These are phyloP conservation scores for Aspergillus sp. DNA, from an alignment of 2,329 filamentous ascomycete genomes.

Conservation along the genomic window DNA sequence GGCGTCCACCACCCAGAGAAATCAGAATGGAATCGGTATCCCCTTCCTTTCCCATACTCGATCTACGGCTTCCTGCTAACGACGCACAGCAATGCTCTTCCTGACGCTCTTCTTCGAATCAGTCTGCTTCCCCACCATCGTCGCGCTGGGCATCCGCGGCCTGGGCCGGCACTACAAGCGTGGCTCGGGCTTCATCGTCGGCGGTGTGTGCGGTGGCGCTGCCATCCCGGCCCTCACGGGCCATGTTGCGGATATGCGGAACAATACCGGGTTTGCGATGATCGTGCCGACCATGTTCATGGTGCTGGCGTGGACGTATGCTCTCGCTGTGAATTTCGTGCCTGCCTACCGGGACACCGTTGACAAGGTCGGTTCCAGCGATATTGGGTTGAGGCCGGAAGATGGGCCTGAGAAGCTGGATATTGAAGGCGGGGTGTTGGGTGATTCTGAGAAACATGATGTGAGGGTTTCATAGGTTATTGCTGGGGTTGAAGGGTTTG, in stretches of 20 bases:
- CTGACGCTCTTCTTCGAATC: constrained; percentile 78
- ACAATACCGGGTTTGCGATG: constrained; percentile 62
- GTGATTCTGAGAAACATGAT: constrained; percentile 6
- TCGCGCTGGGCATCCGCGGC: constrained; percentile 73
- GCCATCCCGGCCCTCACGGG: constrained; percentile 71
- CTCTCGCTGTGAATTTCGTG: constrained; percentile 63
- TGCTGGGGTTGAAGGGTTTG: not conserved
- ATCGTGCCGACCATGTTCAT: constrained; percentile 64
- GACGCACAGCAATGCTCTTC: constrained; percentile 51
- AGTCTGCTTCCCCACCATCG: constrained; percentile 78
- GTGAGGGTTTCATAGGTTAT: not conserved
- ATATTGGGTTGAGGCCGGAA: constrained; percentile 40
- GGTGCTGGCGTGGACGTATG: constrained; percentile 55
- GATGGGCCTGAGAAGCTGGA: constrained; percentile 24
- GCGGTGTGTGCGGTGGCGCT: constrained; percentile 69
- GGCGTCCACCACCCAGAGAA: constrained; percentile 47
- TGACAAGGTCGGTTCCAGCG: constrained; percentile 52
- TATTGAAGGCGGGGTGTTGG: constrained; percentile 10
- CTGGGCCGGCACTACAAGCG: constrained; percentile 75
- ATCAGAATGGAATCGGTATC: constrained; percentile 47
- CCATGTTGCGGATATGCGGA: constrained; percentile 62
- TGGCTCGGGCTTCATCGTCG: constrained; percentile 70
- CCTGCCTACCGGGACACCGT: constrained; percentile 62
- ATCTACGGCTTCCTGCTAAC: not conserved
- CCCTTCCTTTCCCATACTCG: not conserved